These are phyloP conservation scores for Fusarium agapanthi DNA, from an alignment of 2,329 filamentous ascomycete species.

Conservation along the genomic window DNA sequence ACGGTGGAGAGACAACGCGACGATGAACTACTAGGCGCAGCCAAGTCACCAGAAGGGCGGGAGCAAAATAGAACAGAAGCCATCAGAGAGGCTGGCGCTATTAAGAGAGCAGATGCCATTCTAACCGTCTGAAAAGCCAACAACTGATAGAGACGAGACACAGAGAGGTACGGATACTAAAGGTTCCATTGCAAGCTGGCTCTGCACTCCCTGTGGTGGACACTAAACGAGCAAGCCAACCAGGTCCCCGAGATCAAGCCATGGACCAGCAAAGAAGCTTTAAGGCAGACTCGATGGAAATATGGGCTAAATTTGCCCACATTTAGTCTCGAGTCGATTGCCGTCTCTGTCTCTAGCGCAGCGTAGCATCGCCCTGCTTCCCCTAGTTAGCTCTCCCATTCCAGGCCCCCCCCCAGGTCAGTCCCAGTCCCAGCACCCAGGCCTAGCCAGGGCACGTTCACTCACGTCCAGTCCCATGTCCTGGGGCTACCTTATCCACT, in stretches of 20 bases:
- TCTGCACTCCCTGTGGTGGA: background rate
- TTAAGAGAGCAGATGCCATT: constrained; percentile 2
- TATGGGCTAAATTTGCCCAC: constrained; percentile 33
- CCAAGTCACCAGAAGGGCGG: constrained; percentile 11
- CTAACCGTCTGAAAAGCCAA: constrained; percentile 11
- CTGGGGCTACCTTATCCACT: background rate
- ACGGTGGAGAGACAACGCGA: constrained; percentile 31
- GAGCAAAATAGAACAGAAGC: constrained; percentile 20
- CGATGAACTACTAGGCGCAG: constrained; percentile 34
- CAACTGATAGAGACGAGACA: background rate
- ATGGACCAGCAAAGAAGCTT: constrained; percentile 15
- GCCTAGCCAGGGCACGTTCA: background rate
- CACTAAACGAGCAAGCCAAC: constrained; percentile 15
- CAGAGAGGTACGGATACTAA: background rate
- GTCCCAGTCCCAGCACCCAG: background rate
- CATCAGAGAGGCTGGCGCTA: constrained; percentile 15
- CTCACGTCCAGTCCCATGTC: background rate
- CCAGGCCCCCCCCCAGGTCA: background rate
- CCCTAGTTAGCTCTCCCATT: constrained; percentile 1
- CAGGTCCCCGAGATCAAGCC: constrained; percentile 13
- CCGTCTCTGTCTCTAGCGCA: constrained; percentile 13
- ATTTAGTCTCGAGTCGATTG: constrained; percentile 29
- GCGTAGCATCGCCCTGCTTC: constrained; percentile 25
- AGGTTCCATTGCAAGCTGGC: constrained; percentile 14
- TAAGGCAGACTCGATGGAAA: constrained; percentile 31